Base-by-base conservation (phyloP, 352 stramenopile genomes). In the Phytophthora ohioensis region DNA sequence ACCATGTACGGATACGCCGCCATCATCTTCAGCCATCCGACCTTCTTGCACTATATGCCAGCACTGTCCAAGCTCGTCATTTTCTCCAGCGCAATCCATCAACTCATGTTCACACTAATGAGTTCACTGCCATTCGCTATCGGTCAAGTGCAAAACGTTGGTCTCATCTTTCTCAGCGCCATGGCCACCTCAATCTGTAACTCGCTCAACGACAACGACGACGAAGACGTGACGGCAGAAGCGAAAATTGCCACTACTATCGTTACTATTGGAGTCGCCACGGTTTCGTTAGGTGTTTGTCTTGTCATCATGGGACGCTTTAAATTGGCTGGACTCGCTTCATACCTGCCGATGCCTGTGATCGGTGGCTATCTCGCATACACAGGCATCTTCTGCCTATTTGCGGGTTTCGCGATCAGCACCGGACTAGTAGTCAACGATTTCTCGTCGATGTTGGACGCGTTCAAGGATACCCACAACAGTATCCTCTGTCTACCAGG, bases 361-460 rank as follows among this genome's bases (percentile, higher is more conserved):
- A 87, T 99, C 38, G 97, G 95, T 21, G 98, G 98, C 30, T 99
- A 99, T 82, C 78, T 99, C n/a, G 97, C 96, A 12, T 98, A 96
- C 78, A 98, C 98, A 63, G 97, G 98, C 12, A 96, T 98, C 46
- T 99, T 99, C 69, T 98, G 93, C 73, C 39, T 98, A 8, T 91
- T 97, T 69, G 93, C 94, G 0, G 94, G 93, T 0, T 80, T 98
- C 32, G 92, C 90, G 17, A 67, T 98, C 13, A 97, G 90, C 76
- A 98, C 96, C n/a, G 89, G 82, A 0, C 75, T 88, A 46, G 76
- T 90, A 43, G 93, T 98, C 71, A 96, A 96, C 66, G 85, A 90
- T 48, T 83, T 96, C 36, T 64, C 71, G 21, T 94, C 92, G 71
- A 91, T 94, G 69, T 27, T 78, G 39, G 73, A 91, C 54, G 64